A percentile compares a stretch with the other conserved stretches of the same genome.
Evolutionary conservation across 768 basidiomycete species (phyloP).

Genomic region (Pleurotus pulmonarius): DNA sequence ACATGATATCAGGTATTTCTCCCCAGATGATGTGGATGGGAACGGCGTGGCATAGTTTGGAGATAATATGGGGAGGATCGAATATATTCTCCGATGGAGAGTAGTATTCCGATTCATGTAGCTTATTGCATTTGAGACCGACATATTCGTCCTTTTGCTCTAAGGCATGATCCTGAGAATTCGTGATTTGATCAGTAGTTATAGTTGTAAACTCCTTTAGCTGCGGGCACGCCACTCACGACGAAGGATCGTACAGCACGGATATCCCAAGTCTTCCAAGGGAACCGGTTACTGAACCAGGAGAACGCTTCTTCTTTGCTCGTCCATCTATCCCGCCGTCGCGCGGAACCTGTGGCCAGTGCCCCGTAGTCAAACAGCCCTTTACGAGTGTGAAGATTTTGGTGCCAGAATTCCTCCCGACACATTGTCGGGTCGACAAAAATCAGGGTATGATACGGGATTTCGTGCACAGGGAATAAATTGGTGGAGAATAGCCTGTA

Average conservation of each 20-base stretch:
- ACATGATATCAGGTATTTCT: constrained; percentile 40
- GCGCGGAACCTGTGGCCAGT: constrained; percentile 19
- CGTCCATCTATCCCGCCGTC: constrained; percentile 36
- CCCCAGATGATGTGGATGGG: constrained; percentile 51
- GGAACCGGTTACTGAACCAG: constrained; percentile 38
- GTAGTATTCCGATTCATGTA: constrained; percentile 44
- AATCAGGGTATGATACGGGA: constrained; percentile 34
- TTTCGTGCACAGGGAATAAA: constrained; percentile 17
- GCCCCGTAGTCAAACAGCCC: constrained; percentile 30
- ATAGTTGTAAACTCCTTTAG: too few species aligned
- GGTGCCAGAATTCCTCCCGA: constrained; percentile 30
- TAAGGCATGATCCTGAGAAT: constrained; percentile 31
- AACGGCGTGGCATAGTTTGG: constrained; percentile 26
- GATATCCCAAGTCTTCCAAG: constrained; percentile 45
- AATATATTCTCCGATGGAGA: constrained; percentile 41
- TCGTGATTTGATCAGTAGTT: too few species aligned
- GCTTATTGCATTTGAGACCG: constrained; percentile 38
- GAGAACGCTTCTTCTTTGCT: constrained; percentile 34
- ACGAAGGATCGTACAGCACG: constrained; percentile 32
- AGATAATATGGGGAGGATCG: constrained; percentile 31
- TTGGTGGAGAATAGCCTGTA: constrained; percentile 32
- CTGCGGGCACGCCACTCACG: constrained; percentile 19
- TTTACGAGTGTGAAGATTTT: constrained; percentile 30
- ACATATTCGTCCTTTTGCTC: constrained; percentile 22
- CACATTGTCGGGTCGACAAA: constrained; percentile 44